Conservation (phyloP, 139 green algal species). For the Chlorella vulgaris region DNA sequence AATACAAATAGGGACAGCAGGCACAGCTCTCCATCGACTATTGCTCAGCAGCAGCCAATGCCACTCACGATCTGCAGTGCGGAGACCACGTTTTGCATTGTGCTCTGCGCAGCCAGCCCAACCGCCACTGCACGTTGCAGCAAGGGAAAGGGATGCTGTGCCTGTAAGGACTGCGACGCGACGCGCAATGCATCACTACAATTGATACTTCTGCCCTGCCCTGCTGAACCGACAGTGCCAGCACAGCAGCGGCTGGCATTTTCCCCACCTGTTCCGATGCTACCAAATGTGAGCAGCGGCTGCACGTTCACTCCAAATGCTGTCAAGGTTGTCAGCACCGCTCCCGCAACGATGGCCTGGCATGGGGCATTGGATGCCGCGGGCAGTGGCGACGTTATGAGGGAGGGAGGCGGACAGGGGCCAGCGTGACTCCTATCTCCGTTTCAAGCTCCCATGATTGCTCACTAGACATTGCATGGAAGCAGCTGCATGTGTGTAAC, state of each 20-base stretch:
- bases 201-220: too few species aligned
- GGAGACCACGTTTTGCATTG: slow-evolving; percentile 44
- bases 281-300: slow-evolving; percentile 26
- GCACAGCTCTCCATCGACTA: not conserved
- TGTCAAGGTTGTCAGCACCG: slow-evolving; percentile 4
- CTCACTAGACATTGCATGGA: not conserved
- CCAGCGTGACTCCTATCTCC: not conserved
- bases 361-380: not conserved
- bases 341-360: slow-evolving; percentile 11
- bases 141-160: not conserved
- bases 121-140: slow-evolving; percentile 19
- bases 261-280: not conserved
- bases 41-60: not conserved
- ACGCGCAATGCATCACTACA: too few species aligned
- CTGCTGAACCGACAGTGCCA: too few species aligned
- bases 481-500: too few species aligned
- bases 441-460: not conserved
- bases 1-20: not conserved
- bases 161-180: too few species aligned
- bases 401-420: not conserved
- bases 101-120: slow-evolving; percentile 47
- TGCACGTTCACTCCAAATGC: slow-evolving; percentile 37
- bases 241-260: too few species aligned
- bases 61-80: slow-evolving; percentile 32
- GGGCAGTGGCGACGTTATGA: too few species aligned